Evolutionary conservation across 345 rosid genomes (phyloP).

Genomic region (Sonneratia alba): DNA sequence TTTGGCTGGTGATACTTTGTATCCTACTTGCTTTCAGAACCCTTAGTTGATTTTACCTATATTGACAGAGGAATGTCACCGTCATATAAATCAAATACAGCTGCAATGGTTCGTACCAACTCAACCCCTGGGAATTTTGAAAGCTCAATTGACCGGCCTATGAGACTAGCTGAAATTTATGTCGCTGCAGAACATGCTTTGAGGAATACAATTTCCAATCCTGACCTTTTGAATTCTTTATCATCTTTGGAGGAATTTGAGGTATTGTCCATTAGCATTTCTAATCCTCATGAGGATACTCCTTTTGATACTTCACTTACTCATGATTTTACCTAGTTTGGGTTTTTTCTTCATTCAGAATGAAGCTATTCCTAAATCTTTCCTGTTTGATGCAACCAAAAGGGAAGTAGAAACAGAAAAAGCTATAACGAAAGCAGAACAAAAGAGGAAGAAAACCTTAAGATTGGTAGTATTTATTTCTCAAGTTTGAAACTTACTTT

Average conservation of each 20-base stretch:
- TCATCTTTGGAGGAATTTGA: constrained; percentile 77
- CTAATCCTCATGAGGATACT: background rate
- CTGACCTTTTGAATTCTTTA: constrained; percentile 54
- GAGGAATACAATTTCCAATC: constrained; percentile 60
- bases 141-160: constrained; percentile 73
- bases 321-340: background rate
- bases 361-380: background rate
- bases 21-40: background rate
- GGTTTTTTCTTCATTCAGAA: background rate
- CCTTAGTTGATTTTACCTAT: constrained; percentile 12
- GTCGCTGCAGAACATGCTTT: constrained; percentile 93
- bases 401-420: background rate
- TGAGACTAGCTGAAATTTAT: constrained; percentile 93
- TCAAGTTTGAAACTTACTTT: constrained; percentile 15
- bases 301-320: background rate
- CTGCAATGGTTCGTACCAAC: constrained; percentile 57
- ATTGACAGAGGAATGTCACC: constrained; percentile 58
- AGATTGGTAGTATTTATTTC: background rate
- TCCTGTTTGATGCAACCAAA: background rate
- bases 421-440: background rate
- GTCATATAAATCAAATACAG: constrained; percentile 29
- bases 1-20: background rate
- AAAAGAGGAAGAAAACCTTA: background rate
- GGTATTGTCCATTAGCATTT: constrained; percentile 31
- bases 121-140: constrained; percentile 84